Percentiles rank a stretch among this genome's conserved stretches.
These are phyloP conservation scores for Sclerotinia subarctica DNA, from an alignment of 2,329 filamentous ascomycete species.

Conservation along the genomic window DNA sequence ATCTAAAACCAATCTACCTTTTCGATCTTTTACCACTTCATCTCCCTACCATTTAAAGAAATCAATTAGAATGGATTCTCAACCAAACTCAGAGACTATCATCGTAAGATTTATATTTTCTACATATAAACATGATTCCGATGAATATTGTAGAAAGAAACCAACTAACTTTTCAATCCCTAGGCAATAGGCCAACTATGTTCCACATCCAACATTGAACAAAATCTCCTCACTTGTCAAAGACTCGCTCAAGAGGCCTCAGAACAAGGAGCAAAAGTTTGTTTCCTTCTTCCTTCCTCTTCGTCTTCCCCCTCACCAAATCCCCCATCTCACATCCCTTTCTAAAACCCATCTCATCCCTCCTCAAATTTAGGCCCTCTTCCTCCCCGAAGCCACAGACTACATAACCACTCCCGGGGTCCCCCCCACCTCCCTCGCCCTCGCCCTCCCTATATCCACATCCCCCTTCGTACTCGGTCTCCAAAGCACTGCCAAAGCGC, in stretches of 20 bases:
- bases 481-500: conserved; percentile 60
- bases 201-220: conserved; percentile 70
- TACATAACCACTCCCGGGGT: conserved; percentile 62
- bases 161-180: no score
- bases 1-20: no score
- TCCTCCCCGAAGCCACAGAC: conserved; percentile 75
- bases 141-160: no score
- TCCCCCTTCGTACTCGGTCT: conserved; percentile 77
- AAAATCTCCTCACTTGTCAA: conserved; percentile 78
- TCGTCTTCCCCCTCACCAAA: not conserved
- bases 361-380: conserved; percentile 58
- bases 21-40: not conserved
- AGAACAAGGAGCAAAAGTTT: conserved; percentile 72
- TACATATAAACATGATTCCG: no score
- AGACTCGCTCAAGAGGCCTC: conserved; percentile 69
- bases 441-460: conserved; percentile 63
- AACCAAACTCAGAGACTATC: conserved; percentile 1
- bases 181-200: conserved; percentile 84
- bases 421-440: conserved; percentile 63
- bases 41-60: not conserved
- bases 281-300: conserved; percentile 21
- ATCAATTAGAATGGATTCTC: not conserved
- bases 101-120: conserved; percentile 4
- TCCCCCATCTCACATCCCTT: not conserved
- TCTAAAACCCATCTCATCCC: not conserved